Conservation (phyloP, 1,284 basidiomycete species). For the Irpex lacteus region DNA sequence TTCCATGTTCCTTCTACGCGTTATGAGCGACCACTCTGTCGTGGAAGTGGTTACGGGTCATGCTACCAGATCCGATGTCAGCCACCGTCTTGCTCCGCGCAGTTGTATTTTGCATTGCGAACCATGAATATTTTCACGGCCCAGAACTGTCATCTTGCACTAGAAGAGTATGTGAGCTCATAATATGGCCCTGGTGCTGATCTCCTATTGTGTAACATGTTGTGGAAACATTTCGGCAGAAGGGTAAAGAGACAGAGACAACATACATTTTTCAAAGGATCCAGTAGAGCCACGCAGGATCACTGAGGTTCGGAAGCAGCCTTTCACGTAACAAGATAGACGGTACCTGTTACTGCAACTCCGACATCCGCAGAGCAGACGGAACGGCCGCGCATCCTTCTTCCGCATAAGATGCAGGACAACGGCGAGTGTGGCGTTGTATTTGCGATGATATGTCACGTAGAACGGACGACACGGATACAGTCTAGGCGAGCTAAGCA, state of each 20-base stretch:
- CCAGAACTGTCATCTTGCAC: too few relatives aligned
- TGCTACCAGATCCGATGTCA: too few relatives aligned
- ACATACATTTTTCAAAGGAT: neutral
- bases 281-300: neutral
- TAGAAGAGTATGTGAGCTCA: too few relatives aligned
- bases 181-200: neutral
- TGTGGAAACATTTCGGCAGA: neutral
- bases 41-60: neutral
- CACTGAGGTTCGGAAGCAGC: neutral
- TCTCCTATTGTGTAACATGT: neutral
- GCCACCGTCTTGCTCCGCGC: too few relatives aligned
- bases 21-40: neutral
- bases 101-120: too few relatives aligned
- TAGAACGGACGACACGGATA: neutral
- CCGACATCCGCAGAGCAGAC: neutral
- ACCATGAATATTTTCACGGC: too few relatives aligned
- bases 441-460: neutral
- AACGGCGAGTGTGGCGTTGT: neutral
- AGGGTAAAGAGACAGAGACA: neutral
- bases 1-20: neutral
- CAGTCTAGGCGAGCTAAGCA: neutral
- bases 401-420: neutral
- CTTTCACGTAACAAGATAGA: neutral
- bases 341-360: neutral
- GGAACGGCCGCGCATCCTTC: neutral